These are phyloP conservation scores for Drosera capensis DNA, from an alignment of 148 eudicot genomes.

Conservation along the genomic window DNA sequence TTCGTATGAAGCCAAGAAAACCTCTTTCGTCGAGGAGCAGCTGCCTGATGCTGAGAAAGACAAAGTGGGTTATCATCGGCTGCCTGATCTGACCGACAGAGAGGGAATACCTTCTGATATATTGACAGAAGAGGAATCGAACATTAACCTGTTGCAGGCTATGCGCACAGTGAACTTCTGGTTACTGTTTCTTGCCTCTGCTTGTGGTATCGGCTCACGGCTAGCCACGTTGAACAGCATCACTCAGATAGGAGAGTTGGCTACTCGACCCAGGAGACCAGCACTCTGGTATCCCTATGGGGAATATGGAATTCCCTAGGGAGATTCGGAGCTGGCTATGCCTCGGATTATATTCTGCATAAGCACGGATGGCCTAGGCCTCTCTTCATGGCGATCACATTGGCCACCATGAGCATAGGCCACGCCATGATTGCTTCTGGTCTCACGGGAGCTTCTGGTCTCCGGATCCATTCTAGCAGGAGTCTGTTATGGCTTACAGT, in stretches of 20 bases:
- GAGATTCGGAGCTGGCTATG: constrained; percentile 67
- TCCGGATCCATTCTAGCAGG: constrained; percentile 51
- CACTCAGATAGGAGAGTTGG: constrained; percentile 56
- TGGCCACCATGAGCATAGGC: constrained; percentile 45
- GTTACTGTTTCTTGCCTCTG: constrained; percentile 41
- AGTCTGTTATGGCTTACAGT: constrained; percentile 55
- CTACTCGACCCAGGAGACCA: constrained; percentile 31
- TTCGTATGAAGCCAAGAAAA: constrained; percentile 2
- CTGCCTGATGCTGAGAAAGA: not conserved
- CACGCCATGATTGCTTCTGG: constrained; percentile 46
- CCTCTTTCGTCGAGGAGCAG: not conserved
- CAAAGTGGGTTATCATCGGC: not conserved
- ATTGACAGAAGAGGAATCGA: constrained; percentile 11
- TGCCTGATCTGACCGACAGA: not conserved
- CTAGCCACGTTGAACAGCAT: constrained; percentile 58
- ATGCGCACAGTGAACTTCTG: constrained; percentile 45
- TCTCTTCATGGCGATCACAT: constrained; percentile 41
- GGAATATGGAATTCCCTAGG: constrained; percentile 76
- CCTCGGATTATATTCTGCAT: constrained; percentile 47
- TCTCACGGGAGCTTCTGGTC: constrained; percentile 40
- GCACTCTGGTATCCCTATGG: constrained; percentile 63
- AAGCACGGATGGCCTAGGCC: constrained; percentile 49
- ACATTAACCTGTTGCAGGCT: constrained; percentile 47
- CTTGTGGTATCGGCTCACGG: constrained; percentile 61
- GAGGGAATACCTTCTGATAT: constrained; percentile 5